phyloP scores from a whole-genome alignment of 352 stramenopile genomes.

The Pythium phragmitis region DNA sequence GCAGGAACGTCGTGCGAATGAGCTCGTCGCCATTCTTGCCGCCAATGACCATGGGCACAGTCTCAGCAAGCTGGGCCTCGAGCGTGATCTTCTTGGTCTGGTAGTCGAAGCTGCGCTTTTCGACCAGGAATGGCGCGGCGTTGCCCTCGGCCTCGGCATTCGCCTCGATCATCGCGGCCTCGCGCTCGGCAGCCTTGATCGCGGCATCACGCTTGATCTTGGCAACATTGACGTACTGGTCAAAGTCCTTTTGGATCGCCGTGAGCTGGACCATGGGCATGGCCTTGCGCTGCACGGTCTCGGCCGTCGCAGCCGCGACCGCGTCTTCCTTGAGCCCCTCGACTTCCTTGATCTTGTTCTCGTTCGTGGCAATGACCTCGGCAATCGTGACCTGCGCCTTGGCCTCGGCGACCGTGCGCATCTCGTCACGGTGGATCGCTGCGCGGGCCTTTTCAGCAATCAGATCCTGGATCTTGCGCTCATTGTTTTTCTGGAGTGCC shows the following conservation, averaged over 20 bases:
- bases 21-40: slow-evolving; percentile 83
- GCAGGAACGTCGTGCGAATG: slow-evolving; percentile 60
- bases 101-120: slow-evolving; percentile 81
- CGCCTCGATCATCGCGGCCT: slow-evolving; percentile 51
- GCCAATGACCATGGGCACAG: slow-evolving; percentile 74
- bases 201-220: slow-evolving; percentile 59
- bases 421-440: slow-evolving; percentile 74
- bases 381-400: slow-evolving; percentile 77
- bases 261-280: slow-evolving; percentile 55
- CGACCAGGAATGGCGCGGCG: slow-evolving; percentile 52
- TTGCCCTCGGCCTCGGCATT: slow-evolving; percentile 65
- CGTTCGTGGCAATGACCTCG: slow-evolving; percentile 51
- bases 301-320: slow-evolving; percentile 47
- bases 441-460: slow-evolving; percentile 62
- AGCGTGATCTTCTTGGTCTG: slow-evolving; percentile 69
- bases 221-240: slow-evolving; percentile 67
- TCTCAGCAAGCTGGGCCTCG: slow-evolving; percentile 51
- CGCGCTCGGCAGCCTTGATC: slow-evolving; percentile 65
- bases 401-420: slow-evolving; percentile 68
- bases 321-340: slow-evolving; percentile 71
- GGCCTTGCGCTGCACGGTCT: slow-evolving; percentile 60
- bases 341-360: slow-evolving; percentile 65
- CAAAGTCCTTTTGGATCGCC: slow-evolving; percentile 56
- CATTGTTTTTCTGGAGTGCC: slow-evolving; percentile 77
- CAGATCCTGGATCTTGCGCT: slow-evolving; percentile 73